Percentiles rank a stretch among this genome's conserved stretches.
These are phyloP conservation scores for Kwoniella shandongensis DNA, from an alignment of 768 basidiomycete species.

Conservation along the genomic window DNA sequence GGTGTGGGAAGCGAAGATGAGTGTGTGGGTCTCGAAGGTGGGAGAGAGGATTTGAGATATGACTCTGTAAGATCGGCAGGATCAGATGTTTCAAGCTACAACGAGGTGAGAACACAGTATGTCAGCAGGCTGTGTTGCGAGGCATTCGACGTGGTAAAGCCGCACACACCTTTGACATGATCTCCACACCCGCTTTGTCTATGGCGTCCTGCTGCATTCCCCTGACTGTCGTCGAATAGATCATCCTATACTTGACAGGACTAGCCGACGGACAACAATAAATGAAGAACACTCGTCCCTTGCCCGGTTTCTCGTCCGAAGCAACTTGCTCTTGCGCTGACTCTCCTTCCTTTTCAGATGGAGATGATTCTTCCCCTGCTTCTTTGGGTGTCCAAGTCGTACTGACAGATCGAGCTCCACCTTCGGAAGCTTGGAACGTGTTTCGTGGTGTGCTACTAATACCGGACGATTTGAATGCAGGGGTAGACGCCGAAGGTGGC, in stretches of 20 bases:
- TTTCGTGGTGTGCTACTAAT: constrained; percentile 22
- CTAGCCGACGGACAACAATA: constrained; percentile 84
- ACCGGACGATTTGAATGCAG: constrained; percentile 9
- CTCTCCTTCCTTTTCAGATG: constrained; percentile 1
- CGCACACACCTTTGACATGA: constrained; percentile 55
- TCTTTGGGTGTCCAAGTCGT: constrained; percentile 12
- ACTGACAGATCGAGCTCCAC: constrained; percentile 31
- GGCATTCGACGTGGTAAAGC: neutral
- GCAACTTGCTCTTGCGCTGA: neutral
- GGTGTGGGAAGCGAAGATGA: constrained; percentile 39
- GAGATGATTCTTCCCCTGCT: constrained; percentile 1
- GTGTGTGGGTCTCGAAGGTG: constrained; percentile 33
- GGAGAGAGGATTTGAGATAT: constrained; percentile 64
- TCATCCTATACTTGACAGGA: constrained; percentile 81
- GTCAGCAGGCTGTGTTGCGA: constrained; percentile 44
- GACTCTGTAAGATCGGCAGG: constrained; percentile 68
- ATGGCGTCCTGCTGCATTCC: constrained; percentile 64
- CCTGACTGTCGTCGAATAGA: constrained; percentile 74
- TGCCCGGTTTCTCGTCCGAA: constrained; percentile 14
- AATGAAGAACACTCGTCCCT: constrained; percentile 65
- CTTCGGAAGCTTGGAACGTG: constrained; percentile 41
- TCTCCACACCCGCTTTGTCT: constrained; percentile 56
- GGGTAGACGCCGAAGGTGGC: constrained; percentile 28
- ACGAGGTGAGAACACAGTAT: neutral
- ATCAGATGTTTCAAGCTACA: constrained; percentile 79